These are phyloP conservation scores for Diaporthe capsici DNA, from an alignment of 2,329 filamentous ascomycete species.

Conservation along the genomic window DNA sequence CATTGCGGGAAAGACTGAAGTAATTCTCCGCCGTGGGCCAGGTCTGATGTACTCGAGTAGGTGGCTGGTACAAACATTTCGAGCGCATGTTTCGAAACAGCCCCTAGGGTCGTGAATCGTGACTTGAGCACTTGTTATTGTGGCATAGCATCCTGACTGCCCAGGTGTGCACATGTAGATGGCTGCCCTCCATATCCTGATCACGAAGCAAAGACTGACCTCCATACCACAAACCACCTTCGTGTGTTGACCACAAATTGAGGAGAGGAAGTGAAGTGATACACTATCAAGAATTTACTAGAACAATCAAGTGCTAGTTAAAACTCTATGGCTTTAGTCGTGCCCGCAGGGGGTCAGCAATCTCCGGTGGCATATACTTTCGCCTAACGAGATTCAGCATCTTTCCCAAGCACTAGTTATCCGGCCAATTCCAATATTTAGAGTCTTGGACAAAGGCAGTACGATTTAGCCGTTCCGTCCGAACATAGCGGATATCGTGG, in stretches of 20 bases:
- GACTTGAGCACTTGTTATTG: too few species aligned
- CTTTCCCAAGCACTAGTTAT: too few species aligned
- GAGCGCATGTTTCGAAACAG: too few species aligned
- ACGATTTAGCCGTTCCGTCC: not conserved
- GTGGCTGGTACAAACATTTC: too few species aligned
- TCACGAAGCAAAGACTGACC: not conserved
- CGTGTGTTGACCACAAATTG: not conserved
- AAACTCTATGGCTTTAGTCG: not conserved
- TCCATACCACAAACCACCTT: not conserved
- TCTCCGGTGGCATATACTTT: not conserved
- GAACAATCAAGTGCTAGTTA: not conserved
- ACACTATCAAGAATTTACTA: not conserved
- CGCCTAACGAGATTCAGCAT: not conserved
- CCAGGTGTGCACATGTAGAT: not conserved
- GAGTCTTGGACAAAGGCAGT: not conserved
- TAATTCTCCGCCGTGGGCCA: too few species aligned
- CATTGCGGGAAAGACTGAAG: too few species aligned
- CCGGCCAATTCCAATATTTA: too few species aligned
- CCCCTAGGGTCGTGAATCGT: too few species aligned
- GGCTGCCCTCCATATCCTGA: not conserved
- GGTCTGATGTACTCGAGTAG: too few species aligned
- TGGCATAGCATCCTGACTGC: not conserved
- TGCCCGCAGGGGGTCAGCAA: not conserved
- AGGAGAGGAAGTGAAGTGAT: not conserved
- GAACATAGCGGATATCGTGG: not conserved